Conservation (phyloP, 139 green algal genomes). For the Gonium pectorale region DNA sequence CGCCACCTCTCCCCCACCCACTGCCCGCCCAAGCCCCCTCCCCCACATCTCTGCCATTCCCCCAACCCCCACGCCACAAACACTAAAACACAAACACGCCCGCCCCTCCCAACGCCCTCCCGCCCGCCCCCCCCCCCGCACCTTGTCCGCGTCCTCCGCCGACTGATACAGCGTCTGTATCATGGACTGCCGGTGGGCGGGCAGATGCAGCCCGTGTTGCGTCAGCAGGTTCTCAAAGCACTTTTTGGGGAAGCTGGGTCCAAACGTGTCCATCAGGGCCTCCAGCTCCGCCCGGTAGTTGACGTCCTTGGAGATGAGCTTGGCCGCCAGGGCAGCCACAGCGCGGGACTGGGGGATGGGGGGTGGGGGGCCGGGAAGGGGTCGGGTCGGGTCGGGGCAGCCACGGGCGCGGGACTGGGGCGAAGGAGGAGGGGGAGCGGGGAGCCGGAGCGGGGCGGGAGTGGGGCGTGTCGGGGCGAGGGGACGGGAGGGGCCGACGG, state of each 20-base stretch:
- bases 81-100: neutral
- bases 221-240: neutral
- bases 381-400: neutral
- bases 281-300: conserved; percentile 28
- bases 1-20: neutral
- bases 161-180: neutral
- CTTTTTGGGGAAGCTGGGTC: neutral
- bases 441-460: too few species aligned
- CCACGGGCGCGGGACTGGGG: too few species aligned
- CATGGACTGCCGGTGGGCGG: neutral
- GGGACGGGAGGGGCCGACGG: too few species aligned
- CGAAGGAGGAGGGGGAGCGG: neutral
- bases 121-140: neutral
- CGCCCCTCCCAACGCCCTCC: neutral
- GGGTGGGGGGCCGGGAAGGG: neutral
- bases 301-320: neutral
- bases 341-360: neutral
- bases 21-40: neutral
- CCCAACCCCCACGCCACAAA: neutral
- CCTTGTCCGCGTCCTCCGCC: neutral
- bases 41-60: neutral
- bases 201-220: neutral
- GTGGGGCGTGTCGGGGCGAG: too few species aligned
- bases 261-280: conserved; percentile 10
- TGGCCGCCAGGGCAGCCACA: neutral